Percentiles rank a stretch among this genome's conserved stretches.
Conservation (phyloP, 140 eudicot species). For the Cichorium intybus region DNA sequence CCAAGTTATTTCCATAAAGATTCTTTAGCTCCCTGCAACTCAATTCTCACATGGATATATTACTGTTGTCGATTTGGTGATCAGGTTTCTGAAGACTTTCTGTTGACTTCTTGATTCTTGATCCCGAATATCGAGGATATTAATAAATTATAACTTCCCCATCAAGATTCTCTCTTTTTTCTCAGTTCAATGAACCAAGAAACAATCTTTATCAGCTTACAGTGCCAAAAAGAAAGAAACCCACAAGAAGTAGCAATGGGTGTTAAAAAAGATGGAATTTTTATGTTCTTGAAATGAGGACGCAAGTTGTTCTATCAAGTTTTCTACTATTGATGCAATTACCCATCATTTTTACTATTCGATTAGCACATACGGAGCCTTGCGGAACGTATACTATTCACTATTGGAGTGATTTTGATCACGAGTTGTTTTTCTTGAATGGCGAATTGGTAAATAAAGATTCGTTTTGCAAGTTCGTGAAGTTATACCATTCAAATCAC, state of each 20-base stretch:
- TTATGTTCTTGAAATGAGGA: slow-evolving; percentile 28
- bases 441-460: slow-evolving; percentile 50
- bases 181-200: slow-evolving; percentile 23
- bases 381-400: slow-evolving; percentile 50
- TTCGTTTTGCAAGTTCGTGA: slow-evolving; percentile 58
- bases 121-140: slow-evolving; percentile 15
- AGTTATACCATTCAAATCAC: slow-evolving; percentile 24
- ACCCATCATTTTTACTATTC: slow-evolving; percentile 28
- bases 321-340: slow-evolving; percentile 48
- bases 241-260: slow-evolving; percentile 18
- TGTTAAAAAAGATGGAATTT: slow-evolving; percentile 23
- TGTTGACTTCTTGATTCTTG: slow-evolving; percentile 30
- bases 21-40: slow-evolving; percentile 15
- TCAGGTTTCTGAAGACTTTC: slow-evolving; percentile 25
- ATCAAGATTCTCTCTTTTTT: slow-evolving; percentile 21
- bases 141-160: slow-evolving; percentile 8
- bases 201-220: slow-evolving; percentile 10
- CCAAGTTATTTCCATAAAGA: slow-evolving; percentile 30
- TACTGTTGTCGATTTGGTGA: slow-evolving; percentile 15
- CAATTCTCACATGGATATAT: slow-evolving; percentile 29
- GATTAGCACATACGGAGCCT: slow-evolving; percentile 24
- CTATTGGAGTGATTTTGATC: slow-evolving; percentile 37
- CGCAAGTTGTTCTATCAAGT: slow-evolving; percentile 26
- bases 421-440: slow-evolving; percentile 47
- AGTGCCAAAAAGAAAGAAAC: slow-evolving; percentile 5